Base-by-base conservation (phyloP, 495 filamentous ascomycete species). In the Penicillium pulvis region DNA sequence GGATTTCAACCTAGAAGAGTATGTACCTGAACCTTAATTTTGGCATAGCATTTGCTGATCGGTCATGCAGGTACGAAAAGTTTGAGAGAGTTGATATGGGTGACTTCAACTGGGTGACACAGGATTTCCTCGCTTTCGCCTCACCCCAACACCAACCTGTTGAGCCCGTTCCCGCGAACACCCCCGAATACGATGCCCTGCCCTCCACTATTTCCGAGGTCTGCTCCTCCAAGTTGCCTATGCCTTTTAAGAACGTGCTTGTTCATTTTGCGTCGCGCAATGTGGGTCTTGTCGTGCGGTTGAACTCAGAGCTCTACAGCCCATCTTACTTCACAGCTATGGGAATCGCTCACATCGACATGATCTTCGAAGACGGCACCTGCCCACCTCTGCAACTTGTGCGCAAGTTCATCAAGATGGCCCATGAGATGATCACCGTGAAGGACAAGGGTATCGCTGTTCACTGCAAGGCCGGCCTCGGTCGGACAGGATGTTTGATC, bases 41-140 rank as follows among this genome's bases (percentile, higher is more conserved):
- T 45, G 7, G 39, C 42, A 17, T 16, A 45, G n/a, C 17, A 30
- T 48, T 14, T 14, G 45, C 69, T 79, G 48, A 79, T 58, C 46
- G 1, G 11, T 8, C 11, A 10, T n/a, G 16, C 53, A 90, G 87
- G 43, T 91, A 99, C 67, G 94, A 99, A 75, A 88, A 84, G 67
- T 99, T 84, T 61, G 94, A 99, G 73, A 83, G 94, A 53, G 94
- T 98, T 3, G 95, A 99, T 64, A 92, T 97, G 81, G 94, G 94
- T 56, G 94, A 99, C 74, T 99, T 99, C 88, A 99, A 99, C 80
- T 99, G 94, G 94, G 81, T 99, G 47, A 95, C 92, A 11, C 92
- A 92, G 14, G 79, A 90, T 58, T 99, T 99, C 75, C 84, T 99
- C 14, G 94, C 94, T 17, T 97, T 99, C 69, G 94, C 94, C 16